These are phyloP conservation scores for Aspergillus taichungensis DNA, from an alignment of 495 filamentous ascomycete genomes.

Conservation along the genomic window DNA sequence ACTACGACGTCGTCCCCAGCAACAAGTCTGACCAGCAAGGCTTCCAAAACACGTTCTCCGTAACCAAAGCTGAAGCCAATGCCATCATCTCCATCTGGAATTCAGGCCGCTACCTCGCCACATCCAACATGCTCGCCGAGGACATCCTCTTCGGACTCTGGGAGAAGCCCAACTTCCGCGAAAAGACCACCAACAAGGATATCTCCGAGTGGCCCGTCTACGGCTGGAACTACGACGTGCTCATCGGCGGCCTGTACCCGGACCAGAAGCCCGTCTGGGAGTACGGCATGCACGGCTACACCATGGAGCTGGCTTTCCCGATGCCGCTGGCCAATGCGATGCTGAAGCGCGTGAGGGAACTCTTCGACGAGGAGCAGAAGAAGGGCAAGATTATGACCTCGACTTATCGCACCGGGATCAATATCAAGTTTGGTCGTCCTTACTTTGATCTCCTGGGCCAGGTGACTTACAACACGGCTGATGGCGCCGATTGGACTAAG, in stretches of 20 bases:
- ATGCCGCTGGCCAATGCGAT: conserved; percentile 4
- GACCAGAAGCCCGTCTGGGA: conserved; percentile 11
- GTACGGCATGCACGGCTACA: conserved; percentile 6
- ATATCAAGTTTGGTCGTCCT: conserved; percentile 9
- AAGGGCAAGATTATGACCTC: conserved; percentile 5
- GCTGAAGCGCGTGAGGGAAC: conserved; percentile 2
- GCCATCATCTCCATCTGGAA: conserved; percentile 8
- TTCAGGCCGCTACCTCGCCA: conserved; percentile 3
- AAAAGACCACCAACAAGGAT: conserved; percentile 8
- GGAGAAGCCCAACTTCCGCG: conserved; percentile 8
- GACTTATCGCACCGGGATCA: conserved; percentile 8
- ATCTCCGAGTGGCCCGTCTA: conserved; percentile 7
- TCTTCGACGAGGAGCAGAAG: conserved; percentile 6
- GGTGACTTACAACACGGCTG: conserved; percentile 8
- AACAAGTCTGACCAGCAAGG: conserved; percentile 2
- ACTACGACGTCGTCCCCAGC: conserved; percentile 9
- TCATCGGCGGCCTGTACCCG: conserved; percentile 8
- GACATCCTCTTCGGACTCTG: conserved; percentile 9
- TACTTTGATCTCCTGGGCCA: conserved; percentile 10
- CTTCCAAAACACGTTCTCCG: conserved; percentile 10
- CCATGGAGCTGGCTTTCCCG: conserved; percentile 7
- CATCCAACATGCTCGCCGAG: conserved; percentile 8
- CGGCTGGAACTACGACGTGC: conserved; percentile 10
- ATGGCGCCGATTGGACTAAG: conserved; percentile 8
- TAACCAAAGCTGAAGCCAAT: conserved; percentile 2